Conservation (phyloP, 2,329 filamentous ascomycete species). For the Fusarium sp. region DNA sequence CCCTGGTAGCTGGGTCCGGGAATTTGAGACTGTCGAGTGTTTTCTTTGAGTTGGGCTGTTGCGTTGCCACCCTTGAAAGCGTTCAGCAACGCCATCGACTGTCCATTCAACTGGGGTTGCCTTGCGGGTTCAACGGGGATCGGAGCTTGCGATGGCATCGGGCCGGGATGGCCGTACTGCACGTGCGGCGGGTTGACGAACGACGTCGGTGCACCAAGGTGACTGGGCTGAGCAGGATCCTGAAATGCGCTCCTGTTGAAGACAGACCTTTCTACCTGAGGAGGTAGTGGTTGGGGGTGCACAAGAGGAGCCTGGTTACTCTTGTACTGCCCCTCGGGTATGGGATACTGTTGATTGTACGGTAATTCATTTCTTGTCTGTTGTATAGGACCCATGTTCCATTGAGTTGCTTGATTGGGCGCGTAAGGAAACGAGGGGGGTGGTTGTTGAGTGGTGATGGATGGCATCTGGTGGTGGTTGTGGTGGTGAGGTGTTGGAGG, state of each 20-base stretch:
- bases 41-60: constrained; percentile 41
- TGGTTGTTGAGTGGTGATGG: constrained; percentile 49
- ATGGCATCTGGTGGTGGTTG: constrained; percentile 60
- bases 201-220: constrained; percentile 19
- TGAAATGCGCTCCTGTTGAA: constrained; percentile 59
- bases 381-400: constrained; percentile 34
- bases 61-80: constrained; percentile 58
- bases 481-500: constrained; percentile 73
- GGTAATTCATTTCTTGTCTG: constrained; percentile 33
- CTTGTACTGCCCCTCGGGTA: constrained; percentile 43
- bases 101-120: constrained; percentile 55
- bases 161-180: constrained; percentile 40
- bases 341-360: constrained; percentile 36
- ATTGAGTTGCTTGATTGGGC: constrained; percentile 38
- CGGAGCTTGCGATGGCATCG: constrained; percentile 37
- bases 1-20: constrained; percentile 15
- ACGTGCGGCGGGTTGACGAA: constrained; percentile 45
- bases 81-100: constrained; percentile 62
- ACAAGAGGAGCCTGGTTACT: constrained; percentile 47
- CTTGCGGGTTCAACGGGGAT: constrained; percentile 31
- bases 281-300: constrained; percentile 68
- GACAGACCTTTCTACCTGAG: constrained; percentile 69
- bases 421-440: constrained; percentile 52
- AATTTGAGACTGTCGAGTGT: constrained; percentile 32
- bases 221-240: constrained; percentile 40